Evolutionary conservation across 768 basidiomycete species (phyloP), one percentile per base, ranked within the genome.

Genomic region (Pleurotus pulmonarius): DNA sequence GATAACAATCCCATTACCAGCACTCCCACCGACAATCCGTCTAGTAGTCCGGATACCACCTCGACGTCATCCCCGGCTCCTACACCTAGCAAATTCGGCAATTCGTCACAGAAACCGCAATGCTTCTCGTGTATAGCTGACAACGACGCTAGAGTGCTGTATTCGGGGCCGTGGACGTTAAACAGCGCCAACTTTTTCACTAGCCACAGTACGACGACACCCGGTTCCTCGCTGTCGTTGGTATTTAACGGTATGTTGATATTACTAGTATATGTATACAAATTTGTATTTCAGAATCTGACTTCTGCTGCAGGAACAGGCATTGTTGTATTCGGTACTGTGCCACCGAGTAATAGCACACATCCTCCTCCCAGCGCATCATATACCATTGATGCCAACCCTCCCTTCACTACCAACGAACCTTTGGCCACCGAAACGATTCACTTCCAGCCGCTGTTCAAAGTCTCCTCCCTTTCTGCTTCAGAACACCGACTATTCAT

Each of bases 261-360:
- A 39, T 9, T 13, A n/a, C n/a, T n/a, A n/a, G n/a, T n/a, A n/a
- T n/a, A n/a, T n/a, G n/a, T n/a, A 25, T 40, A 34, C 4, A 29
- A 34, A 34, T 34, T 34, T 34, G 29, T 11, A 11, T 34, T 2
- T 3, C 29, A 34, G 3, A 8, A 8, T 26, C 8, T 4, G 12
- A 54, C 51, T 37, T 8, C 15, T 11, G 25, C 15, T 13, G n/a
- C 46, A 82, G 79, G 77, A n/a, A 75, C 71, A n/a, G 73, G 70
- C 20, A 73, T 82, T 13, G 65, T 71, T 2, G 73, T 80, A 5
- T 73, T 76, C 51, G 80, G 80, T 0, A 75, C 74, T 5, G 71
- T 81, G 11, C 75, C 75, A 4, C 59, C 63, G 15, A 78, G 75
- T 61, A 77, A 74, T 56, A 49, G 45, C 1, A 68, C 69, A 1